These are phyloP conservation scores for Candida gigantensis DNA, from an alignment of 1,139 yeast species.

Conservation along the genomic window DNA sequence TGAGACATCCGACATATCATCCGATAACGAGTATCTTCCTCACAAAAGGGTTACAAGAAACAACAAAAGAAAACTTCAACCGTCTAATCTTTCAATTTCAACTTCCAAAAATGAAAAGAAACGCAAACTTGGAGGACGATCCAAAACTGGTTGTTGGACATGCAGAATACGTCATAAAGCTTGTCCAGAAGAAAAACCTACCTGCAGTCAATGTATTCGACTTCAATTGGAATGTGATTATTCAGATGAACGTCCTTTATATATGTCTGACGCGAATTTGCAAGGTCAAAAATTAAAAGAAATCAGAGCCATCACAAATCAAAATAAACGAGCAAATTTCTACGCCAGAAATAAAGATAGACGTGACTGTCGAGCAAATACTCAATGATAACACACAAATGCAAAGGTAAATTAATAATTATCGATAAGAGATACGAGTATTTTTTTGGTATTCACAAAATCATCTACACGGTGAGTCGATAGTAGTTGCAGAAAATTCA, in stretches of 20 bases:
- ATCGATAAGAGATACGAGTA: too few relatives aligned
- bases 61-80: conserved; percentile 1
- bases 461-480: too few relatives aligned
- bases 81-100: background rate
- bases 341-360: too few relatives aligned
- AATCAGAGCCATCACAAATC: conserved; percentile 30
- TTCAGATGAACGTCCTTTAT: conserved; percentile 52
- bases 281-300: conserved; percentile 49
- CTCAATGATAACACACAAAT: too few relatives aligned
- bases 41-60: conserved; percentile 3
- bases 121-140: conserved; percentile 34
- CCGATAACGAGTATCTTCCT: conserved; percentile 6
- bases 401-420: too few relatives aligned
- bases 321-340: conserved; percentile 1
- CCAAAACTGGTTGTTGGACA: conserved; percentile 69
- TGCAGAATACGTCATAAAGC: conserved; percentile 66
- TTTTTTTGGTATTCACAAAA: too few relatives aligned
- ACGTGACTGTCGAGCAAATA: too few relatives aligned
- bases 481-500: too few relatives aligned
- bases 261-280: conserved; percentile 45
- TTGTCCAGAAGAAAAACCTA: conserved; percentile 63
- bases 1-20: background rate
- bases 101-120: conserved; percentile 14
- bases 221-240: conserved; percentile 56
- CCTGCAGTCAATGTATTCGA: conserved; percentile 54